These are phyloP conservation scores for Sergeia podlipaevii DNA, from an alignment of 208 protist genomes.

Conservation along the genomic window DNA sequence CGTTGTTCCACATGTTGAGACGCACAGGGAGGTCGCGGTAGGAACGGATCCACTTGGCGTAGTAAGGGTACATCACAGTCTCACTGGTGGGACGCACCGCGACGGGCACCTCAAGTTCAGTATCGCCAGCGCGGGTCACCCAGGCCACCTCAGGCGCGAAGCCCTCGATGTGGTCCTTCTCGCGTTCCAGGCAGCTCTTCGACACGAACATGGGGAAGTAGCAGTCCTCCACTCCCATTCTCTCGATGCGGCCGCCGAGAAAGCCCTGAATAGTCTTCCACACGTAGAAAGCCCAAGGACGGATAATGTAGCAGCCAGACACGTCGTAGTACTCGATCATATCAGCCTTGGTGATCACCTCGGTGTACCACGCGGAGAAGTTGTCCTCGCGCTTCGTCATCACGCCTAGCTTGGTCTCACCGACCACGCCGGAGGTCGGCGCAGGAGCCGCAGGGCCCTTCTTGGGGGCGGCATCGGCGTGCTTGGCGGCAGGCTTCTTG, in stretches of 20 bases:
- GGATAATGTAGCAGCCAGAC: conserved; percentile 98
- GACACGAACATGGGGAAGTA: conserved; percentile 99
- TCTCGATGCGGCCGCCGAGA: conserved; percentile 80
- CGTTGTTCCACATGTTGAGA: conserved; percentile 98
- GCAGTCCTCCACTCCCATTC: conserved; percentile 95
- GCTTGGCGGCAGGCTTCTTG: conserved; percentile 12
- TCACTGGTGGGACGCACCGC: conserved; percentile 99
- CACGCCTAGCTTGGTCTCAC: conserved; percentile 89
- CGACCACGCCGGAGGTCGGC: conserved; percentile 10
- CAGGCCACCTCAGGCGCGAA: conserved; percentile 97
- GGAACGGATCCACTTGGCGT: conserved; percentile 97
- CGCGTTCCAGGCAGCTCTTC: conserved; percentile 92
- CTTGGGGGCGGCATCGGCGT: conserved; percentile 13
- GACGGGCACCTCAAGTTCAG: conserved; percentile 92
- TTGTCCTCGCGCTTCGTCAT: conserved; percentile 86
- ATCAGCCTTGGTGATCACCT: conserved; percentile 97
- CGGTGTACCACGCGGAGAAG: conserved; percentile 96
- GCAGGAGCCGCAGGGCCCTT: conserved; percentile 18
- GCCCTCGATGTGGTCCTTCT: conserved; percentile 99
- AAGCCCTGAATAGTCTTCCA: conserved; percentile 96
- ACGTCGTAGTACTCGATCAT: conserved; percentile 99
- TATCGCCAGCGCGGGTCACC: conserved; percentile 87
- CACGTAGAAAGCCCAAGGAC: conserved; percentile 96
- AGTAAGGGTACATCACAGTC: conserved; percentile 99
- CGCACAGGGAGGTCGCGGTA: conserved; percentile 98